These are phyloP conservation scores for Tulasnella sp. DNA, from an alignment of 768 basidiomycete species.

Conservation along the genomic window DNA sequence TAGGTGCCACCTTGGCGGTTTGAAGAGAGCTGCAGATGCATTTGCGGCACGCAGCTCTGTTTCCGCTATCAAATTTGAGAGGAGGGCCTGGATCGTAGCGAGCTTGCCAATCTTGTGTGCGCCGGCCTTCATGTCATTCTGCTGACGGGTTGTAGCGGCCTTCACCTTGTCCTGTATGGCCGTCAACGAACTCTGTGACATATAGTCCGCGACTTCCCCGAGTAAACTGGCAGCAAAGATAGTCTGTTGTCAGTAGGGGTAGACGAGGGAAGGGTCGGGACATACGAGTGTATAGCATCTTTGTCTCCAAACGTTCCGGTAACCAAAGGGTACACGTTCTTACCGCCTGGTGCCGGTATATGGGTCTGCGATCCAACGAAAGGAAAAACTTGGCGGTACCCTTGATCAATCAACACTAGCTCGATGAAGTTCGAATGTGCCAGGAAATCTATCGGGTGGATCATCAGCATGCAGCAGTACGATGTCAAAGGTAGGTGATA, in stretches of 20 bases:
- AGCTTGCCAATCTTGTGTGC: background rate
- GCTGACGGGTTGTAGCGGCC: background rate
- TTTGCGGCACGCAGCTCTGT: no score
- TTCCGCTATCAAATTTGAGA: background rate
- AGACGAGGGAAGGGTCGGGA: background rate
- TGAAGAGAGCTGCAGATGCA: no score
- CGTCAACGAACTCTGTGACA: conserved; percentile 1
- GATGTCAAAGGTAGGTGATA: no score
- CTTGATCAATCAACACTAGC: background rate
- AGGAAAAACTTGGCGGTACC: conserved; percentile 1
- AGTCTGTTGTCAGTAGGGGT: background rate
- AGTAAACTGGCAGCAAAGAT: background rate
- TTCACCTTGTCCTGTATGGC: conserved; percentile 1
- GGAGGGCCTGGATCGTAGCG: background rate
- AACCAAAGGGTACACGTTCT: conserved; percentile 4
- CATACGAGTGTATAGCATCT: conserved; percentile 4
- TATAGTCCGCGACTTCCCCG: background rate
- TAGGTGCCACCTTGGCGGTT: no score
- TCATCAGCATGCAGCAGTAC: background rate
- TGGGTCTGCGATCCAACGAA: conserved; percentile 7
- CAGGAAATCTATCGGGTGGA: conserved; percentile 4
- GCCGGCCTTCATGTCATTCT: background rate
- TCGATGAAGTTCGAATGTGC: conserved; percentile 15
- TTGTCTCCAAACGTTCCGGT: conserved; percentile 4
- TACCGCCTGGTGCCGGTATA: background rate